Evolutionary conservation across 2,329 filamentous ascomycete genomes (phyloP), one percentile per base, ranked within the genome.

Genomic region (Ophiostoma triangulosporum): DNA sequence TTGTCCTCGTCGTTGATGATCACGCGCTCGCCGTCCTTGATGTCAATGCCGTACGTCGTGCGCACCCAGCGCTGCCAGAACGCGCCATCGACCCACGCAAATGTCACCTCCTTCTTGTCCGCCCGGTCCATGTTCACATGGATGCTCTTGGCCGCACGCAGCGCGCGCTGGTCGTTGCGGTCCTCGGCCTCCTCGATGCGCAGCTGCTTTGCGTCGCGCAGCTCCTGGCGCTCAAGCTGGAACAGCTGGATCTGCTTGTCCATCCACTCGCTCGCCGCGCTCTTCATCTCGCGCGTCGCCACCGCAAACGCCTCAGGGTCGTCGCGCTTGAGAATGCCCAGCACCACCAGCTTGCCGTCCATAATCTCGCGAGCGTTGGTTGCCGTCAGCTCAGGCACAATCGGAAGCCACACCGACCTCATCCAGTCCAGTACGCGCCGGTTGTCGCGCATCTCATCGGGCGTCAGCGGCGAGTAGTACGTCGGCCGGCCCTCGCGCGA

Each of bases 51-150:
- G 64, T 95, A 98, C 0, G 91, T 96, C n/a, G 84, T 90, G 60
- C 85, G 79, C 59, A 98, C 81, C 93, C 93, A 98, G 57, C 91
- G 80, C 68, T 97, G 90, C 93, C 93, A 98, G 68, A 97, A 97
- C 7, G 88, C 80, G 50, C 90, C 89, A 65, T 98, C 93, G 12
- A 97, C 88, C 93, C 93, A 98, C 12, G 93, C 93, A 68, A 98
- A 98, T 8, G 81, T 80, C 40, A 97, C 89, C 65, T 95, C 86
- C 67, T 91, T 95, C 61, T 84, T 84, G 64, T 89, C 83, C 51
- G 88, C 80, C 64, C 86, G 85, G 61, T 91, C 85, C 80, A 96
- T 94, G 61, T 89, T 87, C 65, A 98, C 90, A 31, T 83, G 82
- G 64, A 95, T 95, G 59, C 81, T 84, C 75, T 98, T 98, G 33